Evolutionary conservation across 2,329 filamentous ascomycete genomes (phyloP).

Genomic region (Clonostachys byssicola): DNA sequence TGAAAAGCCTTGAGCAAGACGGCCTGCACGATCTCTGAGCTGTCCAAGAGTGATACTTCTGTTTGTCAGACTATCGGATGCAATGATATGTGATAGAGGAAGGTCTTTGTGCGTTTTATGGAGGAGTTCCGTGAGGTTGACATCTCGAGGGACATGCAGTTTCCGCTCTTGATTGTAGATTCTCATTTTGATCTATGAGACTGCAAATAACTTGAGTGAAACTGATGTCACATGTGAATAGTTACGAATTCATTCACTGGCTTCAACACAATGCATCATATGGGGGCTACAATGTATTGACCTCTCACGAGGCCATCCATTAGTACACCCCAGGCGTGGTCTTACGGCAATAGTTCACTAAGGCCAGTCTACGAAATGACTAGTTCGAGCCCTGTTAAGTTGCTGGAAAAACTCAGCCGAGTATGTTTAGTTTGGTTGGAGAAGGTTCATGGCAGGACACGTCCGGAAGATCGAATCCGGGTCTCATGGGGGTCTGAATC

Average conservation of each 20-base stretch:
- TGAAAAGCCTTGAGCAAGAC: constrained; percentile 31
- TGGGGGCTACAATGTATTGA: too few species aligned
- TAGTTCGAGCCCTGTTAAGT: too few species aligned
- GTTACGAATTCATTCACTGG: neutral
- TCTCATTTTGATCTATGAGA: constrained; percentile 14
- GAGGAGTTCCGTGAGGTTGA: constrained; percentile 38
- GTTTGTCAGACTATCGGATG: constrained; percentile 35
- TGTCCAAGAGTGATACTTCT: constrained; percentile 38
- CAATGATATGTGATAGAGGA: constrained; percentile 34
- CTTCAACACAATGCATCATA: neutral
- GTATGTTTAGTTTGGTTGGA: too few species aligned
- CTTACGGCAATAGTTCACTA: too few species aligned
- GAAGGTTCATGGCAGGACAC: too few species aligned
- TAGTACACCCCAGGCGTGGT: too few species aligned
- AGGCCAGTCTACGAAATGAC: too few species aligned
- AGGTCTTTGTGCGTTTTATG: constrained; percentile 26
- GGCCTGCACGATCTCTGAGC: constrained; percentile 31
- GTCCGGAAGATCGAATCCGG: too few species aligned
- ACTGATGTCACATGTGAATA: neutral
- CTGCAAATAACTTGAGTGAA: neutral
- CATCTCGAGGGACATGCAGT: constrained; percentile 27
- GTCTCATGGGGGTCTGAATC: too few species aligned
- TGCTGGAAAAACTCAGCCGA: too few species aligned
- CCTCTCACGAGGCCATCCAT: too few species aligned
- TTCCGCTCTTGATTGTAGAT: constrained; percentile 19